Evolutionary conservation across 495 filamentous ascomycete genomes (phyloP).

Genomic region (Xylaria palmicola): DNA sequence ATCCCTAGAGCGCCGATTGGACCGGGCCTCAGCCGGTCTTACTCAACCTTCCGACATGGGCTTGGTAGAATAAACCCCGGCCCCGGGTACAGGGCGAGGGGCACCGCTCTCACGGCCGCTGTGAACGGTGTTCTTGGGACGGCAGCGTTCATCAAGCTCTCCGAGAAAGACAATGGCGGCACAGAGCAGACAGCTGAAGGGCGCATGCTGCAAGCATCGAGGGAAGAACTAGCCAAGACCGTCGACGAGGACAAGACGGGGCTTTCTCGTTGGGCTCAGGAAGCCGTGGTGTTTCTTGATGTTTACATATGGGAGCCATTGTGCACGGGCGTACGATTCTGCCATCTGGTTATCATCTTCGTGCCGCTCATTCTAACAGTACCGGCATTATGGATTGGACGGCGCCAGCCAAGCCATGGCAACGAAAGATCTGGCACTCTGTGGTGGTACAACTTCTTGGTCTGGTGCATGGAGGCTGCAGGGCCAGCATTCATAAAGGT

Average conservation of each 20-base stretch:
- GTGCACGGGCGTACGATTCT: slow-evolving; percentile 80
- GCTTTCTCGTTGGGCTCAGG: slow-evolving; percentile 51
- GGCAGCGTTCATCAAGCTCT: slow-evolving; percentile 68
- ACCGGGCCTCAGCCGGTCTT: slow-evolving; percentile 19
- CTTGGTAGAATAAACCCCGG: neutral
- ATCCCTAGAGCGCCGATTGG: slow-evolving; percentile 14
- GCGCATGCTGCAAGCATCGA: slow-evolving; percentile 81
- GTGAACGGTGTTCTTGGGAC: slow-evolving; percentile 51
- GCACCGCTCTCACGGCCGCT: slow-evolving; percentile 45
- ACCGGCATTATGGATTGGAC: slow-evolving; percentile 79
- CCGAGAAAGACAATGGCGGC: slow-evolving; percentile 60
- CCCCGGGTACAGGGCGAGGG: neutral
- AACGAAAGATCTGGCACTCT: slow-evolving; percentile 75
- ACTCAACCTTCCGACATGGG: slow-evolving; percentile 18
- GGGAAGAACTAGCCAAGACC: slow-evolving; percentile 68
- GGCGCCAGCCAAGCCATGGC: slow-evolving; percentile 54
- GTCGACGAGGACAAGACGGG: slow-evolving; percentile 60
- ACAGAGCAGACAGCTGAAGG: slow-evolving; percentile 70
- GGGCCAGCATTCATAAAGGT: slow-evolving; percentile 99
- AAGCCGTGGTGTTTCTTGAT: slow-evolving; percentile 63
- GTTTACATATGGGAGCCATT: slow-evolving; percentile 80
- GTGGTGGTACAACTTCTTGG: slow-evolving; percentile 94
- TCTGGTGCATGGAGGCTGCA: slow-evolving; percentile 86
- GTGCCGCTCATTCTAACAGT: slow-evolving; percentile 80
- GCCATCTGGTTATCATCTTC: slow-evolving; percentile 85